Evolutionary conservation across 352 stramenopile species (phyloP).

Genomic region (Halophytophthora polymorphica): DNA sequence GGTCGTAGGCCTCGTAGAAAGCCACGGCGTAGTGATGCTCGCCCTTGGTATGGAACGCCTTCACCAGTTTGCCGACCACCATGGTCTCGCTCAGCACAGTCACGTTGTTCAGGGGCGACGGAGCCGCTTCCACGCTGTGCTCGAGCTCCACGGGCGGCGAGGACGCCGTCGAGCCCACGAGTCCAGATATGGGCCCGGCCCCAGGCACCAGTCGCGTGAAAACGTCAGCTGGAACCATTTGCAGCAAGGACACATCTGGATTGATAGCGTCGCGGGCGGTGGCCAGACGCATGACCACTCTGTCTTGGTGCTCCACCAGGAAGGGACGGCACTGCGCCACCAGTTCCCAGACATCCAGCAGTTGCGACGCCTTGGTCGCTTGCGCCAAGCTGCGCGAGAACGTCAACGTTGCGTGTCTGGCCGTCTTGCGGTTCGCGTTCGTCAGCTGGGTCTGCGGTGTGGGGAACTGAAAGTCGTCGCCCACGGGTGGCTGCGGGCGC

Average conservation of each 20-base stretch:
- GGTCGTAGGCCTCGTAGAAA: conserved; percentile 35
- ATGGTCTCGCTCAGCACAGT: conserved; percentile 31
- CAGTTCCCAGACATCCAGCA: conserved; percentile 28
- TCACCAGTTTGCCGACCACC: conserved; percentile 22
- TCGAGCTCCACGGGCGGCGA: neutral
- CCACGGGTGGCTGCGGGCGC: conserved; percentile 3
- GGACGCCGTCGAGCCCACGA: conserved; percentile 16
- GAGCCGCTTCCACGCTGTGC: neutral
- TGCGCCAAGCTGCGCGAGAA: conserved; percentile 26
- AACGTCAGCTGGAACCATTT: conserved; percentile 32
- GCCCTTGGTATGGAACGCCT: conserved; percentile 19
- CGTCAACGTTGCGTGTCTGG: conserved; percentile 12
- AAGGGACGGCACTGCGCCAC: conserved; percentile 30
- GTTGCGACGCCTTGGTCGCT: conserved; percentile 6
- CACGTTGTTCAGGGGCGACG: too few relatives aligned
- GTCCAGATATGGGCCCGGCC: conserved; percentile 19
- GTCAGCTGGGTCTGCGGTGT: conserved; percentile 7
- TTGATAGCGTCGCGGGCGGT: conserved; percentile 1
- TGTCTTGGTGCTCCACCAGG: conserved; percentile 9
- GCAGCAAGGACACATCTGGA: conserved; percentile 16
- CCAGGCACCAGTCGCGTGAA: conserved; percentile 23
- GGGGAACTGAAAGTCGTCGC: conserved; percentile 4
- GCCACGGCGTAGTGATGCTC: conserved; percentile 23
- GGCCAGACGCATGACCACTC: conserved; percentile 9
- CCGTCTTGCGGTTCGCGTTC: conserved; percentile 2